These are phyloP conservation scores for Trypanosoma conorhini DNA, from an alignment of 208 protist genomes.

Conservation along the genomic window DNA sequence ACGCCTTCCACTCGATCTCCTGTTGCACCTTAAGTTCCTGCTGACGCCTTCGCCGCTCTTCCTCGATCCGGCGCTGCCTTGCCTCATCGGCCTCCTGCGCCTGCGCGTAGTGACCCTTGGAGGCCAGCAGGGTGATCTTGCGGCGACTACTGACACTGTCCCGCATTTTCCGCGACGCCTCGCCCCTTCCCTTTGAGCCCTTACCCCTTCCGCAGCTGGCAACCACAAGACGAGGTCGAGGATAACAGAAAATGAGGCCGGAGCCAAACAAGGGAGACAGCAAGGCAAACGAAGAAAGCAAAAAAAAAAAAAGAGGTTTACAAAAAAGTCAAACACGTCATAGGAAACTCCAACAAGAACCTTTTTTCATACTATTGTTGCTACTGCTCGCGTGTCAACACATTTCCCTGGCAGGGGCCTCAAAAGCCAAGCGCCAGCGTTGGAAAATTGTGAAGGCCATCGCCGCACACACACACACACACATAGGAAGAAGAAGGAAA, in stretches of 20 bases:
- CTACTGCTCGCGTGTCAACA: background rate
- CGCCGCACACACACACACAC: too few species aligned
- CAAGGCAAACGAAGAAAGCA: slow-evolving; percentile 11
- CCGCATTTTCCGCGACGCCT: background rate
- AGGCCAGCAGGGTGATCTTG: slow-evolving; percentile 30
- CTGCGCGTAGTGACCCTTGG: slow-evolving; percentile 32
- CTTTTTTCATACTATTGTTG: background rate
- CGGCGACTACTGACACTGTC: slow-evolving; percentile 13
- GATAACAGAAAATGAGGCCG: too few species aligned
- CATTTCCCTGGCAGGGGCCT: background rate
- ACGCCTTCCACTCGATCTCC: slow-evolving; percentile 50
- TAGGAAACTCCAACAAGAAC: slow-evolving; percentile 14
- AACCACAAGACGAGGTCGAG: too few species aligned
- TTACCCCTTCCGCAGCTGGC: background rate
- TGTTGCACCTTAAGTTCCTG: slow-evolving; percentile 47
- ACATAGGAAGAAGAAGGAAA: slow-evolving; percentile 10
- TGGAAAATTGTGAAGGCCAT: too few species aligned
- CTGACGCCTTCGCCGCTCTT: slow-evolving; percentile 10
- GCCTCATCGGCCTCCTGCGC: slow-evolving; percentile 28
- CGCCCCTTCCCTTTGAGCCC: background rate
- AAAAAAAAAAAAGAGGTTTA: background rate
- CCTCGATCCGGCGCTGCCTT: slow-evolving; percentile 17
- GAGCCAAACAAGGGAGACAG: slow-evolving; percentile 1
- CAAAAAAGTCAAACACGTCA: slow-evolving; percentile 8
- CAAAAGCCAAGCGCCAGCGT: too few species aligned